Evolutionary conservation across 1,284 basidiomycete genomes (phyloP), one percentile per base, ranked within the genome.

Genomic region (Kalmanozyma brasiliensis): DNA sequence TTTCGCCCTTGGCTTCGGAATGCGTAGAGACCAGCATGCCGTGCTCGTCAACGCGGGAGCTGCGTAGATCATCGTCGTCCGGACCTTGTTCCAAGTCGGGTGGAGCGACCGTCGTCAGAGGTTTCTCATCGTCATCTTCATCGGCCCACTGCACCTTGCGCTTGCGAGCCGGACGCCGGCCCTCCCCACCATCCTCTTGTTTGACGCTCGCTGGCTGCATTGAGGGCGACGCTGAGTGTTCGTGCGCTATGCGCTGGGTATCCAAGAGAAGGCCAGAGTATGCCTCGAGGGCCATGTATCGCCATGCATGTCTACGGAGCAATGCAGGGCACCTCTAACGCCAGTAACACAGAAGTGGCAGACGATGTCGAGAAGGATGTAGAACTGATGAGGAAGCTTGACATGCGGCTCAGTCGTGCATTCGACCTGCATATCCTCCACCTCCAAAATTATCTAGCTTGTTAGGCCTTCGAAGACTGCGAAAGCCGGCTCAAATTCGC

Each of bases 61-160:
- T 30, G 26, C 37, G 1, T 3, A 36, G 8, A n/a, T 49, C 42
- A 3, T n/a, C 10, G 2, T 16, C 11, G 2, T 33, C 16, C 1
- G 20, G 24, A 24, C 24, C 36, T 16, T 2, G 4, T 8, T 22
- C 32, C 7, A 9, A n/a, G 5, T 35, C 24, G 3, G 22, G 11
- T 3, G 8, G 3, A 17, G 43, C 35, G 2, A 13, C 5, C 0
- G 47, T 38, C 0, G 33, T 45, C 6, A 53, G 42, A 17, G 40
- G 19, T 2, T 53, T 48, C 6, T 26, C 20, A 17, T 53, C 44
- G 22, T 52, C 44, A 11, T 66, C 52, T 23, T 65, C 49, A 26
- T 71, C 68, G 2, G 68, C 58, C 68, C 68, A 71, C 30, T 71
- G 68, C 22, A 71, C 68, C 36, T 62, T 71, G 38, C 66, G 59